Conservation (phyloP, 228 moss, liverwort and hornwort genomes). For the Sphagnum magellanicum region DNA sequence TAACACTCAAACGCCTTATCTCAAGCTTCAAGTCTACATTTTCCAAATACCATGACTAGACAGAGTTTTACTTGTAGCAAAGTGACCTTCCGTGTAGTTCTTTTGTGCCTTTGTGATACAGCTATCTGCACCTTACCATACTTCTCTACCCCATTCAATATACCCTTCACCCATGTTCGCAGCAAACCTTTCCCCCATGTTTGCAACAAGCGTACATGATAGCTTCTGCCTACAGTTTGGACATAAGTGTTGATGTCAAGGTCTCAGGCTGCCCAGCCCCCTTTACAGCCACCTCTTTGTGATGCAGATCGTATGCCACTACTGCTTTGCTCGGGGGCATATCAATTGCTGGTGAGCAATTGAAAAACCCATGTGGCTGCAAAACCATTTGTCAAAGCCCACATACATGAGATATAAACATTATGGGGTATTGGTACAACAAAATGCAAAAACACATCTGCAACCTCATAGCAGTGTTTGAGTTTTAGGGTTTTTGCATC, state of each 20-base stretch:
- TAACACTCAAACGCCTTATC: too few relatives aligned
- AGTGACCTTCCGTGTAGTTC: too few relatives aligned
- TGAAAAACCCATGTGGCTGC: slow-evolving; percentile 95
- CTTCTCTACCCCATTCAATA: too few relatives aligned
- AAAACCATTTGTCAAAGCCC: slow-evolving; percentile 1
- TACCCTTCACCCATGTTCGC: too few relatives aligned
- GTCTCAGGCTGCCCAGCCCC: slow-evolving; percentile 28
- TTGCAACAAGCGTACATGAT: too few relatives aligned
- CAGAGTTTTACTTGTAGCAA: too few relatives aligned
- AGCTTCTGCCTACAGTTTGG: slow-evolving; percentile 24
- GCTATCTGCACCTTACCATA: too few relatives aligned
- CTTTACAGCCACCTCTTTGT: slow-evolving; percentile 40
- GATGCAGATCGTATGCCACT: slow-evolving; percentile 31
- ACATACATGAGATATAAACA: not conserved
- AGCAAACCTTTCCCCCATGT: too few relatives aligned
- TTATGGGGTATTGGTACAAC: not conserved
- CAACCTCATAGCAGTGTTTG: not conserved
- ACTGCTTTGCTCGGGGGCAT: slow-evolving; percentile 65
- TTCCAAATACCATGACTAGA: slow-evolving; percentile 5
- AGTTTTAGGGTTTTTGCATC: too few relatives aligned
- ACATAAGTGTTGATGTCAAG: slow-evolving; percentile 30
- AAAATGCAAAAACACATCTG: not conserved
- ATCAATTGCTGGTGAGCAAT: slow-evolving; percentile 89
- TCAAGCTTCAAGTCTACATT: slow-evolving; percentile 2
- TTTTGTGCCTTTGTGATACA: too few relatives aligned